Base-by-base conservation (phyloP, 495 filamentous ascomycete species). In the Lichenothelia convexa region DNA sequence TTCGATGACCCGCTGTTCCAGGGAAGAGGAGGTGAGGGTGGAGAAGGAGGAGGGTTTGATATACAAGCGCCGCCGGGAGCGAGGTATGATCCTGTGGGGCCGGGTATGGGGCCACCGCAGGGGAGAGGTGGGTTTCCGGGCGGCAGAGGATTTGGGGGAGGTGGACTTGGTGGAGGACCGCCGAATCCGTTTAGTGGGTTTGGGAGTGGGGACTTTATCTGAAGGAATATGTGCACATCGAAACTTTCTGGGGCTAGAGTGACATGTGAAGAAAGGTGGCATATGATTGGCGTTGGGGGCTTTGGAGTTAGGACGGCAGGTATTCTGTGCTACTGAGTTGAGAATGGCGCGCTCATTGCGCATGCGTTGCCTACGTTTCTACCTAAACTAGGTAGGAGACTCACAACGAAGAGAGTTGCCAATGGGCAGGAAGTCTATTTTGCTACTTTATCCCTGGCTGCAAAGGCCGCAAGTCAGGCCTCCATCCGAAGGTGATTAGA, bases 1-100 rank as follows among this genome's bases (percentile, higher is more conserved):
- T 86, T 92, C 47, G 83, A 94, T 48, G 89, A 95, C 54, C 84
- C 82, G 19, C 54, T 94, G 46, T 94, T 94, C 70, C 38, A 0
- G 41, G 47, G 7, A 41, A 45, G 67, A 23, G 82, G 80, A 0
- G 50, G 51, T 8, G 63, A 60, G 13, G 64, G 64, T 7, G 56
- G 53, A 21, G 59, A 59, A 18, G 63, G 49, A 24, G 58, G 47
- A 11, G 56, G 48, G 4, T 71, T 63, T 44, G 60, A 71, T 43
- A 62, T 64, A 11, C 64, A 65, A 44, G 61, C 62, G 20, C 71
- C 75, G 15, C 73, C 69, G 7, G 76, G 75, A 20, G 58, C 72
- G 18, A 51, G 76, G 45, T 81, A 83, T 57, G 89, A 94, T 64
- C 89, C 86, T 5, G 52, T 83, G 11, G 80, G 80, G 0, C 89